A percentile compares a stretch with the other conserved stretches of the same genome.
Conservation (phyloP, 2,329 filamentous ascomycete genomes). For the Verticillium nonalfalfae region DNA sequence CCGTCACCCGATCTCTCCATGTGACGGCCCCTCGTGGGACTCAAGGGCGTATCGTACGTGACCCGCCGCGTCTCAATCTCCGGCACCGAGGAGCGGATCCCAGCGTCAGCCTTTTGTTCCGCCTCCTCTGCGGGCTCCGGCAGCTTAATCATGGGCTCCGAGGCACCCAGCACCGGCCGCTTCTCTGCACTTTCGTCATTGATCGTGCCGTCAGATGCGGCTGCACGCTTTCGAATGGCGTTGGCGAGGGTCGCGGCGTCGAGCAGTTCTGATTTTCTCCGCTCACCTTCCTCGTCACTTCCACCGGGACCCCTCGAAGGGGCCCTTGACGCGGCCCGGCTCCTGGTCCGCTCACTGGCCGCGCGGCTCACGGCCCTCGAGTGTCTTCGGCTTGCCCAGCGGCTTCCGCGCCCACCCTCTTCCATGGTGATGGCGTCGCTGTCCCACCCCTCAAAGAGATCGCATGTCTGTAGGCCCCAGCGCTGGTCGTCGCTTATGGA, state of each 20-base stretch:
- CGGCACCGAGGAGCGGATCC: not conserved
- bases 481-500: conserved; percentile 8
- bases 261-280: not conserved
- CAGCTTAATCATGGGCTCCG: not conserved
- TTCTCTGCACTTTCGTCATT: not conserved
- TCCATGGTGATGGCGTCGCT: conserved; percentile 1
- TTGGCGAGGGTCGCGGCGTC: not conserved
- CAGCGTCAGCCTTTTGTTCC: not conserved
- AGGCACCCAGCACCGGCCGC: not conserved
- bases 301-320: not conserved
- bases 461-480: conserved; percentile 10
- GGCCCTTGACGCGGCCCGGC: not conserved
- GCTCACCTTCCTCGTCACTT: not conserved
- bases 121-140: not conserved
- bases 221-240: not conserved
- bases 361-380: not conserved
- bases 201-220: not conserved
- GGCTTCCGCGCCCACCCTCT: not conserved
- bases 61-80: not conserved
- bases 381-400: not conserved
- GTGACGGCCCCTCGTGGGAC: not conserved
- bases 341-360: not conserved
- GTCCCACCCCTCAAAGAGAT: not conserved
- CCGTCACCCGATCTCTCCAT: not conserved
- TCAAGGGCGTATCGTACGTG: not conserved